phyloP scores from a whole-genome alignment of 306 rosid species.

The Cyclanthera cordifolia region DNA sequence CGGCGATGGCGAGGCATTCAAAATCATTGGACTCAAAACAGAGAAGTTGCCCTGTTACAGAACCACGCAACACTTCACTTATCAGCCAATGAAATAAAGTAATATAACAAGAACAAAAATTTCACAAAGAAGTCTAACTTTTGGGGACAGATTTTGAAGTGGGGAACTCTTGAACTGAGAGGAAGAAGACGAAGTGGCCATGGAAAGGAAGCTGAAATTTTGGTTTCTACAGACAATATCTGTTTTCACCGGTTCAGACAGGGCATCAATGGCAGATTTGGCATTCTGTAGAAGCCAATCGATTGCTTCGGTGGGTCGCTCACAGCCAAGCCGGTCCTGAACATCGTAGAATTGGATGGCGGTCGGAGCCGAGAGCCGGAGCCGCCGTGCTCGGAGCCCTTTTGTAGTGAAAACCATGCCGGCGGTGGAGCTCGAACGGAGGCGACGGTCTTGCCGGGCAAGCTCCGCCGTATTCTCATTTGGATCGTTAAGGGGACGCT shows the following conservation, averaged over 20 bases:
- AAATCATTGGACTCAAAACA: neutral
- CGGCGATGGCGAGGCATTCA: neutral
- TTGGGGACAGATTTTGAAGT: neutral
- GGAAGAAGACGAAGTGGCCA: constrained; percentile 1
- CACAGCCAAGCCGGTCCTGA: neutral
- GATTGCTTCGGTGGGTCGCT: neutral
- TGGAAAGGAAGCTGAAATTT: neutral
- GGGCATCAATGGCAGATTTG: constrained; percentile 6
- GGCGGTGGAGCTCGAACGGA: neutral
- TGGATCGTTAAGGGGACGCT: neutral
- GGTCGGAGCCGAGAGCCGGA: constrained; percentile 10
- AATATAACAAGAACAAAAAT: neutral
- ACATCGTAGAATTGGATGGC: constrained; percentile 1
- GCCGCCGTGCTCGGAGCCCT: neutral
- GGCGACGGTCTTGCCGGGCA: neutral
- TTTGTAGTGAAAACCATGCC: neutral
- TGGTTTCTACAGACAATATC: neutral
- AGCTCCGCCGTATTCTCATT: neutral
- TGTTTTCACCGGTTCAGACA: neutral
- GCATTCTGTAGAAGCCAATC: constrained; percentile 2
- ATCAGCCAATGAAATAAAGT: neutral
- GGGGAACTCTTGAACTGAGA: neutral
- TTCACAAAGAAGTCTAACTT: neutral
- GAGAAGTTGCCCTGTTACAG: neutral
- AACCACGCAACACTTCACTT: neutral